Conservation (phyloP, 768 basidiomycete species). For the Lactifluus piperatus region DNA sequence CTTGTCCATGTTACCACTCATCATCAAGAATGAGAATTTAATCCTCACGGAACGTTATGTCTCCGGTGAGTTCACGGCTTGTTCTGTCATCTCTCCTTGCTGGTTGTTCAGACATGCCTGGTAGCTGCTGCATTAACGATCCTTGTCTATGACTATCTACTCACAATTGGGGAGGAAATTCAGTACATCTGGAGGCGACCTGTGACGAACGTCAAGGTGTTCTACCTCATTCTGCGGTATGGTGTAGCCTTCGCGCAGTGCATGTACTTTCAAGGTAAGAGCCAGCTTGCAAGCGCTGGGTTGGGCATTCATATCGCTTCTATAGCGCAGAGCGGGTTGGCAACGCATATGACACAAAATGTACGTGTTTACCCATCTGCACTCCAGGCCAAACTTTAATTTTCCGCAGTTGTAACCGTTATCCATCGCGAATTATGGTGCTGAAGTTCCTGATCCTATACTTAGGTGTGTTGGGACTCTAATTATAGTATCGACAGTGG, state of each 20-base stretch:
- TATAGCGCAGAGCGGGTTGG: constrained; percentile 4
- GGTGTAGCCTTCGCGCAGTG: constrained; percentile 25
- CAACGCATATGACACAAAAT: neutral
- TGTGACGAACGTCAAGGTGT: constrained; percentile 30
- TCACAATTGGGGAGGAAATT: constrained; percentile 36
- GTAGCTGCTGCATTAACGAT: constrained; percentile 29
- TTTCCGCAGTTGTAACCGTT: neutral
- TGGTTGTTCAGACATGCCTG: neutral
- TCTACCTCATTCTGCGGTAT: constrained; percentile 37
- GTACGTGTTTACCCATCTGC: neutral
- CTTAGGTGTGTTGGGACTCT: constrained; percentile 2
- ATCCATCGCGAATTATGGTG: neutral
- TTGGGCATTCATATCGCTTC: neutral
- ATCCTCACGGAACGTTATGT: constrained; percentile 5
- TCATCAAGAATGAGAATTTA: neutral
- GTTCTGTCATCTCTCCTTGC: neutral
- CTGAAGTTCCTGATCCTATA: neutral
- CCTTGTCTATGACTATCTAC: constrained; percentile 35
- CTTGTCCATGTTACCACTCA: neutral
- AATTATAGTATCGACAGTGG: constrained; percentile 11
- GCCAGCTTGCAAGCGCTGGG: neutral
- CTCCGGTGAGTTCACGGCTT: neutral
- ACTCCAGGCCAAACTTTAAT: neutral
- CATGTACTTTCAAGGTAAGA: constrained; percentile 26
- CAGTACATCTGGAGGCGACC: constrained; percentile 35